A percentile compares a stretch with the other conserved stretches of the same genome.
Evolutionary conservation across 768 basidiomycete genomes (phyloP).

Genomic region (Calocybe gangraenosa): DNA sequence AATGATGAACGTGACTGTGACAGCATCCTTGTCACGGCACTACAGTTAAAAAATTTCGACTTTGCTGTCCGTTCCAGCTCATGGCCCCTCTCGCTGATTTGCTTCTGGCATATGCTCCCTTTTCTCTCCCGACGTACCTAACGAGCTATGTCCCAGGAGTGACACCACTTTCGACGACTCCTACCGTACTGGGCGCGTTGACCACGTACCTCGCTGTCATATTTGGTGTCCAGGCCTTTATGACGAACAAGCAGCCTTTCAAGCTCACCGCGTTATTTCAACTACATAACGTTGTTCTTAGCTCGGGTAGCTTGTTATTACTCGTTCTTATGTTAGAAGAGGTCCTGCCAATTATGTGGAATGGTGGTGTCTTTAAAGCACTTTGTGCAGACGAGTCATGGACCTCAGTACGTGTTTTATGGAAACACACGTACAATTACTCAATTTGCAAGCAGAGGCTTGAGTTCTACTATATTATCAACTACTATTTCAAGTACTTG

Average conservation of each 20-base stretch:
- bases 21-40: conserved; percentile 10
- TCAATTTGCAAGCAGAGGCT: conserved; percentile 53
- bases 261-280: conserved; percentile 85
- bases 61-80: conserved; percentile 19
- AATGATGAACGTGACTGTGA: conserved; percentile 8
- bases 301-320: conserved; percentile 77
- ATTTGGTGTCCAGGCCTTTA: conserved; percentile 78
- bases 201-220: conserved; percentile 82
- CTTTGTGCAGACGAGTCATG: conserved; percentile 78
- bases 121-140: conserved; percentile 53
- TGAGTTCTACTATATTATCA: conserved; percentile 97
- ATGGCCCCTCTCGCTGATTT: conserved; percentile 77
- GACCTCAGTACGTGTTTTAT: conserved; percentile 67
- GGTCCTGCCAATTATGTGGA: conserved; percentile 74
- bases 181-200: conserved; percentile 67
- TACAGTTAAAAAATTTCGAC: conserved; percentile 15
- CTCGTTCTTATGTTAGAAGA: conserved; percentile 91
- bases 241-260: conserved; percentile 71
- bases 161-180: conserved; percentile 81
- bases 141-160: conserved; percentile 66
- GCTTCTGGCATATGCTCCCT: conserved; percentile 54
- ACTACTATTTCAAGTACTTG: conserved; percentile 98
- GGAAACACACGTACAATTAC: conserved; percentile 6
- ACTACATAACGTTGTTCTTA: conserved; percentile 86
- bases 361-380: conserved; percentile 66